Evolutionary conservation across 1,284 basidiomycete genomes (phyloP).

Genomic region (Ustilago vetiveriae): DNA sequence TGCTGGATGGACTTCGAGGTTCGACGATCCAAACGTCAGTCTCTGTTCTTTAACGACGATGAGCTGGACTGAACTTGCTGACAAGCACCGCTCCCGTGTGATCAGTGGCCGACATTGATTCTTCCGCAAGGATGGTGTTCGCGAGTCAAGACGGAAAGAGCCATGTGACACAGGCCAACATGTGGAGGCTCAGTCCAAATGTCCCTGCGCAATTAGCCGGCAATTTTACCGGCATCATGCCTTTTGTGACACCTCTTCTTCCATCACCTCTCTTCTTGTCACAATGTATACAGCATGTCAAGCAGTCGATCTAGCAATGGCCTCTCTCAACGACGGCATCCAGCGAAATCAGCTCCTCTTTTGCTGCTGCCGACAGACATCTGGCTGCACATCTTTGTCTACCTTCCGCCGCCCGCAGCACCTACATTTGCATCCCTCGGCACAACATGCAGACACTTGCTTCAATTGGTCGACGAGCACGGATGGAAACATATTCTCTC

Average conservation of each 20-base stretch:
- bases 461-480: constrained; percentile 22
- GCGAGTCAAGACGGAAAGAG: not conserved
- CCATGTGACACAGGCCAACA: not conserved
- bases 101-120: too few relatives aligned
- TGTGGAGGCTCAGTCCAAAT: constrained; percentile 2
- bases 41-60: too few relatives aligned
- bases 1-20: too few relatives aligned
- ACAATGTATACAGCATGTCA: not conserved
- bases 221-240: not conserved
- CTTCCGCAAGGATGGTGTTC: too few relatives aligned
- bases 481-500: constrained; percentile 10
- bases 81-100: too few relatives aligned
- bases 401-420: not conserved
- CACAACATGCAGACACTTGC: constrained; percentile 2
- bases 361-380: constrained; percentile 29
- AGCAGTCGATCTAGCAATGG: too few relatives aligned
- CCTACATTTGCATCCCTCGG: constrained; percentile 10
- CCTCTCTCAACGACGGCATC: not conserved
- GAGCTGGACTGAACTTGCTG: too few relatives aligned
- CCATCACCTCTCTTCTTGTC: not conserved
- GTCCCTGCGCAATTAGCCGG: not conserved
- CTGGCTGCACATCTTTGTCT: constrained; percentile 32
- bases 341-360: constrained; percentile 2
- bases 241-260: not conserved
- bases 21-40: too few relatives aligned